Percentiles rank a stretch among this genome's conserved stretches.
phyloP scores from a whole-genome alignment of 352 stramenopile genomes.

The Globisporangium irregulare region DNA sequence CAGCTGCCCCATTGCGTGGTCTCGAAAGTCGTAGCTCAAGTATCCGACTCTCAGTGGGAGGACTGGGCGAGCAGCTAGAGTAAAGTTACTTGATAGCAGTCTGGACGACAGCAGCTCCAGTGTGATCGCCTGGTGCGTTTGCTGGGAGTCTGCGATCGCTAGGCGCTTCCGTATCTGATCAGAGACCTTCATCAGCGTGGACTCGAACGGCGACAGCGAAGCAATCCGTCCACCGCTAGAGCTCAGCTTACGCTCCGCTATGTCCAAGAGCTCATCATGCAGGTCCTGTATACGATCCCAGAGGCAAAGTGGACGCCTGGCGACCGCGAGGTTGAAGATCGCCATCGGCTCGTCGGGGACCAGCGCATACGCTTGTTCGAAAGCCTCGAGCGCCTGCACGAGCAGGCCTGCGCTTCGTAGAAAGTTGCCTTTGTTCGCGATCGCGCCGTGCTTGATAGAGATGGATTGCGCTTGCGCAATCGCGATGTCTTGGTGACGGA shows the following conservation, averaged over 20 bases:
- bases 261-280: conserved; percentile 37
- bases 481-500: conserved; percentile 44
- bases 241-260: conserved; percentile 23
- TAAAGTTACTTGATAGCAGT: neutral
- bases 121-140: conserved; percentile 36
- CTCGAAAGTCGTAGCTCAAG: conserved; percentile 88
- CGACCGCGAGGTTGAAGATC: conserved; percentile 49
- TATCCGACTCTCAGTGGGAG: conserved; percentile 77
- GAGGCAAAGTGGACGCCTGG: conserved; percentile 50
- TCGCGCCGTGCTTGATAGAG: conserved; percentile 22
- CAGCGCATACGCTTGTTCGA: conserved; percentile 24
- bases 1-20: conserved; percentile 93
- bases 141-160: conserved; percentile 25
- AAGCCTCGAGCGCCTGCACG: conserved; percentile 39
- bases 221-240: neutral
- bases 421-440: conserved; percentile 80
- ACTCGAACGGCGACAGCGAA: conserved; percentile 67
- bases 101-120: conserved; percentile 30
- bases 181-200: conserved; percentile 55
- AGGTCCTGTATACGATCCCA: conserved; percentile 54
- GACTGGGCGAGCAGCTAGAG: conserved; percentile 17
- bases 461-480: conserved; percentile 22
- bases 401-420: conserved; percentile 45
- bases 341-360: conserved; percentile 29
- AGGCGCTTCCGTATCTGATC: conserved; percentile 48